phyloP scores from a whole-genome alignment of 2,329 filamentous ascomycete genomes.

The Cytospora schulzeri region DNA sequence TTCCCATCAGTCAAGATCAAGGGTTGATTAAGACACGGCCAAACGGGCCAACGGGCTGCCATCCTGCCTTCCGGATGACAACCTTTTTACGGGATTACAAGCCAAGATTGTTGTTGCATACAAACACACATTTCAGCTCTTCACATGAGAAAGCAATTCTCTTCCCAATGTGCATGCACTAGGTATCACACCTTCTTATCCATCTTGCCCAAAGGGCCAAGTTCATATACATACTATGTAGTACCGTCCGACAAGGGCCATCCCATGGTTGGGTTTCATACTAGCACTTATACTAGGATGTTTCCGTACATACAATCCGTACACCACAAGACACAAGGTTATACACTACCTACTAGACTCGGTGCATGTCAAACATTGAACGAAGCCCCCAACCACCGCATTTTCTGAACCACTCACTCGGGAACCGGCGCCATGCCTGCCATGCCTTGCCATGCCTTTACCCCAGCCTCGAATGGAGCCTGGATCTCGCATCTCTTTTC shows the following conservation, averaged over 20 bases:
- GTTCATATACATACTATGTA: too few species aligned
- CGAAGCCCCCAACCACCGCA: slow-evolving; percentile 25
- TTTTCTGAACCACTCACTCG: slow-evolving; percentile 13
- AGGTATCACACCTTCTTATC: too few species aligned
- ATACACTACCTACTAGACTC: not conserved
- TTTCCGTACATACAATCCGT: too few species aligned
- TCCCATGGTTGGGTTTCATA: not conserved
- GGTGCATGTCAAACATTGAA: slow-evolving; percentile 11
- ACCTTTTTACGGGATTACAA: too few species aligned
- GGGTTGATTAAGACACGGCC: not conserved
- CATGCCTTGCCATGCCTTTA: not conserved
- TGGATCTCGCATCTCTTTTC: slow-evolving; percentile 15
- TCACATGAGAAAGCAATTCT: not conserved
- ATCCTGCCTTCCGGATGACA: not conserved
- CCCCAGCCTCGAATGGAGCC: slow-evolving; percentile 4
- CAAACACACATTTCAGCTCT: not conserved
- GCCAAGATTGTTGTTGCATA: too few species aligned
- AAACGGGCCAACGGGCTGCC: not conserved
- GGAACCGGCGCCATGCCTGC: slow-evolving; percentile 1
- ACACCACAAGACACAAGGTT: too few species aligned
- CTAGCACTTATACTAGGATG: not conserved
- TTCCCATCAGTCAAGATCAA: not conserved
- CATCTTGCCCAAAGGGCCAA: too few species aligned
- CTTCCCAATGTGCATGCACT: too few species aligned
- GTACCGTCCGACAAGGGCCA: not conserved